A percentile compares a stretch with the other conserved stretches of the same genome.
Evolutionary conservation across 306 rosid species (phyloP).

Genomic region (Medicago lupulina): DNA sequence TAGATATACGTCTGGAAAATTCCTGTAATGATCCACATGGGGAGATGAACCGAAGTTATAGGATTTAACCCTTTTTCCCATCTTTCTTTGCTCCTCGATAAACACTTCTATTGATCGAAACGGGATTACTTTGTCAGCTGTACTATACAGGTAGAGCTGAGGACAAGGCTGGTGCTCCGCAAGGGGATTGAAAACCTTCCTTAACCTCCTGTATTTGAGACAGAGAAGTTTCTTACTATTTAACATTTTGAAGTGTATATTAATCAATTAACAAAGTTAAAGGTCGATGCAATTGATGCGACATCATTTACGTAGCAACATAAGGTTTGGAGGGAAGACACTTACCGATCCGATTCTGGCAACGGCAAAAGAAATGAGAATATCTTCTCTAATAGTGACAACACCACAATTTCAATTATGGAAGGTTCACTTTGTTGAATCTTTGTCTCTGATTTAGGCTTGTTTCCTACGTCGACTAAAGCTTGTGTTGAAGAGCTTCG

Average conservation of each 20-base stretch:
- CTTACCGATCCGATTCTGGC: conserved; percentile 72
- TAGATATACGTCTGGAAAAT: conserved; percentile 66
- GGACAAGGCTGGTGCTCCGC: conserved; percentile 67
- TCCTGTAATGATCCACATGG: conserved; percentile 90
- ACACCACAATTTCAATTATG: conserved; percentile 53
- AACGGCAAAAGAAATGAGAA: conserved; percentile 64
- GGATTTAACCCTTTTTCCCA: conserved; percentile 64
- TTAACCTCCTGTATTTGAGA: conserved; percentile 71
- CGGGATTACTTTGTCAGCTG: conserved; percentile 83
- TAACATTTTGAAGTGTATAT: neutral
- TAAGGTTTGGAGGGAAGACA: conserved; percentile 13
- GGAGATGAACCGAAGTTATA: conserved; percentile 76
- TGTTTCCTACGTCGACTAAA: conserved; percentile 36
- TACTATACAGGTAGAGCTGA: conserved; percentile 90
- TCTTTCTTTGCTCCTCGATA: conserved; percentile 70
- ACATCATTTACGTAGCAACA: conserved; percentile 10
- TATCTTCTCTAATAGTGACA: conserved; percentile 63
- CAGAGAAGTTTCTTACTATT: conserved; percentile 8
- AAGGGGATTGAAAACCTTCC: conserved; percentile 57
- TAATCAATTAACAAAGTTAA: conserved; percentile 10
- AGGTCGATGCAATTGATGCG: neutral
- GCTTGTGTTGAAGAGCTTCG: conserved; percentile 53
- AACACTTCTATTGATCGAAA: conserved; percentile 66
- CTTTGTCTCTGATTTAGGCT: conserved; percentile 43
- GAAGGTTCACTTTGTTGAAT: conserved; percentile 55